phyloP scores from a whole-genome alignment of 2,329 filamentous ascomycete genomes.

The Diaporthe vexans region DNA sequence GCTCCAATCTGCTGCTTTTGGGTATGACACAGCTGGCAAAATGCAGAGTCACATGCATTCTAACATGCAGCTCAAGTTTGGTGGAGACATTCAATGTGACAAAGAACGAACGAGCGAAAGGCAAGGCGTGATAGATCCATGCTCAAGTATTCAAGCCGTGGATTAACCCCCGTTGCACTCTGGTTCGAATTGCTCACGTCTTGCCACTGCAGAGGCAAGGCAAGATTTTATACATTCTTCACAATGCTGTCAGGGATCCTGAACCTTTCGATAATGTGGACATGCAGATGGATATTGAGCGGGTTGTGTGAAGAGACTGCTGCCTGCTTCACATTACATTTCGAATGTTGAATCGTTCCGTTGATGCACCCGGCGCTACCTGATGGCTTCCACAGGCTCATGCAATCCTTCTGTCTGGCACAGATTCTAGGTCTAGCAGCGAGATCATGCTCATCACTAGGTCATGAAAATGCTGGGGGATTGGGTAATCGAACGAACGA shows the following conservation, averaged over 20 bases:
- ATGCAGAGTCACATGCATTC: not conserved
- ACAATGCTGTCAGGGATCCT: not conserved
- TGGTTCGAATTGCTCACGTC: no score
- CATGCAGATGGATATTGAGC: no score
- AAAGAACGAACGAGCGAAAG: not conserved
- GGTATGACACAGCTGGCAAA: not conserved
- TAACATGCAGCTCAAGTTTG: not conserved
- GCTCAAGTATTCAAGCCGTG: not conserved
- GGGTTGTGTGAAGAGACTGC: not conserved
- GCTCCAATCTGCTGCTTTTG: not conserved
- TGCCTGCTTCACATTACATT: not conserved
- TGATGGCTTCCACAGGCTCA: not conserved
- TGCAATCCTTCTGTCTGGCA: no score
- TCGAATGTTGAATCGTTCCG: not conserved
- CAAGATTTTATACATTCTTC: not conserved
- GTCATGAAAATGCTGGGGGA: no score
- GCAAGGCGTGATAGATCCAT: no score
- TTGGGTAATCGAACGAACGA: not conserved
- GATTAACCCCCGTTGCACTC: no score
- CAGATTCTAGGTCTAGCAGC: not conserved
- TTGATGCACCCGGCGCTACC: no score
- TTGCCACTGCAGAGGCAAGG: not conserved
- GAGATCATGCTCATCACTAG: not conserved
- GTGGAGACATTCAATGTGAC: no score
- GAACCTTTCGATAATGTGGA: no score